These are phyloP conservation scores for Datisca glomerata DNA, from an alignment of 306 rosid species.

Conservation along the genomic window DNA sequence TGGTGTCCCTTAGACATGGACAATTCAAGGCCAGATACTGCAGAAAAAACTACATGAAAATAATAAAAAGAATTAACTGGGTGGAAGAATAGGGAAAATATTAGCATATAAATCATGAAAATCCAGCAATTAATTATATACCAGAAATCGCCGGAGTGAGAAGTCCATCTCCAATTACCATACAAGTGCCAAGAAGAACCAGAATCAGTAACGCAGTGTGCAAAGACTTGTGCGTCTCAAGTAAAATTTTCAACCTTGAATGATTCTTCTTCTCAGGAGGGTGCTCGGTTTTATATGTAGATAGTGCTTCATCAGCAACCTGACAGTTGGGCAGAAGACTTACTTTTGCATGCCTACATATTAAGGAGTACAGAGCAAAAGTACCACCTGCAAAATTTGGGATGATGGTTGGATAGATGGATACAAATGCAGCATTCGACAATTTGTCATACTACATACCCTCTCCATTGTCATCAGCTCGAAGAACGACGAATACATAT, in stretches of 20 bases:
- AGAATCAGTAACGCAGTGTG: constrained; percentile 15
- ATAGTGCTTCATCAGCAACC: constrained; percentile 27
- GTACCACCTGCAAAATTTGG: constrained; percentile 8
- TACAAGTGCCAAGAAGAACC: constrained; percentile 17
- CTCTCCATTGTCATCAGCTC: constrained; percentile 25
- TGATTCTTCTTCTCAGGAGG: constrained; percentile 10
- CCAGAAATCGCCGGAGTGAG: constrained; percentile 28
- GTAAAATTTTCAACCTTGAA: constrained; percentile 10
- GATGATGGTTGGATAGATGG: not conserved
- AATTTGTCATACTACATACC: not conserved
- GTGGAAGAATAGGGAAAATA: not conserved
- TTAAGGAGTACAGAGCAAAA: not conserved
- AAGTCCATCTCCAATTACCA: constrained; percentile 24
- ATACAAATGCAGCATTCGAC: not conserved
- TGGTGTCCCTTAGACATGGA: constrained; percentile 80
- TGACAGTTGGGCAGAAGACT: constrained; percentile 1
- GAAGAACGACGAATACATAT: constrained; percentile 17
- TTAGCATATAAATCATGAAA: not conserved
- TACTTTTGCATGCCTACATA: not conserved
- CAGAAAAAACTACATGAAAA: constrained; percentile 57
- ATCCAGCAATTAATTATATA: not conserved
- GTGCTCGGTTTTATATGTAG: constrained; percentile 22
- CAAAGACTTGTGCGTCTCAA: constrained; percentile 18
- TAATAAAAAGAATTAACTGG: not conserved
- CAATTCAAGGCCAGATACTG: constrained; percentile 83